phyloP scores from a whole-genome alignment of 1,284 basidiomycete species.

The Papiliotrema laurentii region DNA sequence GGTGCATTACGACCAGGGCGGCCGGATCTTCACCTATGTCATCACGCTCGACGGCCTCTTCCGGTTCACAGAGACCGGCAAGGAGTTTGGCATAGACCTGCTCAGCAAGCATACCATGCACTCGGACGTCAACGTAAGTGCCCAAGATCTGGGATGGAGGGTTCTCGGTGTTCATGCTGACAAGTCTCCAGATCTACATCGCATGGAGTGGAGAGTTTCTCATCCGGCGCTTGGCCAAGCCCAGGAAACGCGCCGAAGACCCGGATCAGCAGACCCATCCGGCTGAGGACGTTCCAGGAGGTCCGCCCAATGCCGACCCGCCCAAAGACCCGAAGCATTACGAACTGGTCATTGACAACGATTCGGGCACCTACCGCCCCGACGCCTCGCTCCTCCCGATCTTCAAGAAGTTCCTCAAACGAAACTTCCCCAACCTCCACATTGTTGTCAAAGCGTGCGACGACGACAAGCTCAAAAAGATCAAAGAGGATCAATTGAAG shows the following conservation, averaged over 20 bases:
- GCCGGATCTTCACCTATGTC: constrained; percentile 52
- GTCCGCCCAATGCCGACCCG: constrained; percentile 23
- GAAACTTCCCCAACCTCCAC: constrained; percentile 63
- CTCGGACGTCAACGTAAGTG: constrained; percentile 50
- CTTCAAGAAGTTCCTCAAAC: constrained; percentile 51
- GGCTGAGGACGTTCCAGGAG: constrained; percentile 24
- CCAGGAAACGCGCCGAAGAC: constrained; percentile 27
- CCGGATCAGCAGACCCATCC: constrained; percentile 39
- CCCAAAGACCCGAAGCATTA: constrained; percentile 42
- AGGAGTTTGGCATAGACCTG: constrained; percentile 53
- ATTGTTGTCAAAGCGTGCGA: constrained; percentile 58
- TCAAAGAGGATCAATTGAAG: constrained; percentile 37
- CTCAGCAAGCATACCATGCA: constrained; percentile 57
- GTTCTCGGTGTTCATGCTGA: constrained; percentile 2
- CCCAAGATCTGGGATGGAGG: too few relatives aligned
- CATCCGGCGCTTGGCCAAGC: constrained; percentile 26
- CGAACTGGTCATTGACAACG: constrained; percentile 56
- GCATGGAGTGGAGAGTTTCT: constrained; percentile 43
- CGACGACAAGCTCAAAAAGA: constrained; percentile 53
- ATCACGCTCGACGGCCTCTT: constrained; percentile 52
- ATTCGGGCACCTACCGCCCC: constrained; percentile 55
- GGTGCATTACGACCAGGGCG: constrained; percentile 50
- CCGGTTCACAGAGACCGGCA: constrained; percentile 55
- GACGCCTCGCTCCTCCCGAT: constrained; percentile 48
- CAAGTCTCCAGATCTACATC: constrained; percentile 36